Conservation (phyloP, 805 yeast genomes). For the Teunomyces aglyptinius region DNA sequence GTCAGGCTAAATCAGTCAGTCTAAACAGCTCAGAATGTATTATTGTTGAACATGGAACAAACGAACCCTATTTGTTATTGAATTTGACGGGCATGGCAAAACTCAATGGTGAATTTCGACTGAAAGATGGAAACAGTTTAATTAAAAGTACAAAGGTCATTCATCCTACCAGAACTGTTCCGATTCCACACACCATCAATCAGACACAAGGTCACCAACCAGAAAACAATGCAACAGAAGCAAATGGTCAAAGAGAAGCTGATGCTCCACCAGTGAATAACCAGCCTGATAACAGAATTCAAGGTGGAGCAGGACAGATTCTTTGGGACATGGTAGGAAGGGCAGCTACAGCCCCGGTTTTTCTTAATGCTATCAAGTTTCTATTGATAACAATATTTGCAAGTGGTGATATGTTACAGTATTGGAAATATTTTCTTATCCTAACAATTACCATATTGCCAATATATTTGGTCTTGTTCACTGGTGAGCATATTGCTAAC, state of each 20-base stretch:
- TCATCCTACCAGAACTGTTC: not conserved
- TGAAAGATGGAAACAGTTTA: slow-evolving; percentile 13
- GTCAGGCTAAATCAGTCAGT: slow-evolving; percentile 11
- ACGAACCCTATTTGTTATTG: slow-evolving; percentile 38
- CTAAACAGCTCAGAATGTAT: slow-evolving; percentile 44
- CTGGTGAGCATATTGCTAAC: not conserved
- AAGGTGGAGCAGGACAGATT: not conserved
- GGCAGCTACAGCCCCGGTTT: not conserved
- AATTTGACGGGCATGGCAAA: slow-evolving; percentile 36
- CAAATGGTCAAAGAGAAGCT: not conserved
- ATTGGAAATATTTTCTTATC: not conserved
- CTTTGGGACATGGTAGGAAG: not conserved
- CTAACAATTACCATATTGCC: not conserved
- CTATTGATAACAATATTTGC: not conserved
- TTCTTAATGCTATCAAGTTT: not conserved
- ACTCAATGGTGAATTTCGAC: slow-evolving; percentile 14
- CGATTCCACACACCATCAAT: not conserved
- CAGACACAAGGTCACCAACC: too few species aligned
- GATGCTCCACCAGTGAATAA: not conserved
- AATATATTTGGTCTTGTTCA: not conserved
- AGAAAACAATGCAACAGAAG: too few species aligned
- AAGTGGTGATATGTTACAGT: not conserved
- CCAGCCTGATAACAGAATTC: not conserved
- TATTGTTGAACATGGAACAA: slow-evolving; percentile 29
- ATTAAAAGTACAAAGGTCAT: slow-evolving; percentile 6